phyloP scores from a whole-genome alignment of 1,284 basidiomycete genomes.

The Boletus albobrunnescens region DNA sequence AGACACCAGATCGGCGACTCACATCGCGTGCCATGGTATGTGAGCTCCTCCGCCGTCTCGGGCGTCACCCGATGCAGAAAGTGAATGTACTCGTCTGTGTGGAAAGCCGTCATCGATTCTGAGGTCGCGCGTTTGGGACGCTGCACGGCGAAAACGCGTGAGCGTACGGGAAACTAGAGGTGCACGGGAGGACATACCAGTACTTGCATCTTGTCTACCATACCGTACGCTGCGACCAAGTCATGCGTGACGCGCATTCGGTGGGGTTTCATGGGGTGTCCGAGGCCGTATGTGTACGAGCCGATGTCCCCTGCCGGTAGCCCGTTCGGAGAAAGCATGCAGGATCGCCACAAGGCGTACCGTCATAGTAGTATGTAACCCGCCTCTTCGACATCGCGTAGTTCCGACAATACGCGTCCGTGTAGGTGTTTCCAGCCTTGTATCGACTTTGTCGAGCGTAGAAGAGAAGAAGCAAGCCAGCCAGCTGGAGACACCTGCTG shows the following conservation, averaged over 20 bases:
- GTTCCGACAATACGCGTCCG: background rate
- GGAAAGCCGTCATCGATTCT: constrained; percentile 87
- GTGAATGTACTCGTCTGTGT: constrained; percentile 97
- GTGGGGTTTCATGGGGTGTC: constrained; percentile 95
- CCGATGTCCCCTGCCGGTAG: constrained; percentile 66
- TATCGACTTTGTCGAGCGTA: background rate
- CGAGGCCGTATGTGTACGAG: constrained; percentile 81
- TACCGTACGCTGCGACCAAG: constrained; percentile 84
- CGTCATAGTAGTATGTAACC: constrained; percentile 62
- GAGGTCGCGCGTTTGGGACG: constrained; percentile 78
- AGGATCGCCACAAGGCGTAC: constrained; percentile 32
- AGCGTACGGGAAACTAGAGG: background rate
- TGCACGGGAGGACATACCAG: constrained; percentile 47
- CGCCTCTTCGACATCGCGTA: constrained; percentile 49
- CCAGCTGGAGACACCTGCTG: too few species aligned
- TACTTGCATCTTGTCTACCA: constrained; percentile 89
- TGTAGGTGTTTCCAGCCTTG: background rate
- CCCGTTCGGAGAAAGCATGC: constrained; percentile 3
- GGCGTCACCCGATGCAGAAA: constrained; percentile 87
- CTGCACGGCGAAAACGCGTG: constrained; percentile 38
- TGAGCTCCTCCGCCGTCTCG: constrained; percentile 81
- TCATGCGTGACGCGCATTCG: constrained; percentile 92
- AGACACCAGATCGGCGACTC: constrained; percentile 32
- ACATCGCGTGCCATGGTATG: constrained; percentile 82
- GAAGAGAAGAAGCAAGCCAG: too few species aligned